Percentiles rank a stretch among this genome's conserved stretches.
Evolutionary conservation across 768 basidiomycete genomes (phyloP).

Genomic region (Gymnopilus junonius): DNA sequence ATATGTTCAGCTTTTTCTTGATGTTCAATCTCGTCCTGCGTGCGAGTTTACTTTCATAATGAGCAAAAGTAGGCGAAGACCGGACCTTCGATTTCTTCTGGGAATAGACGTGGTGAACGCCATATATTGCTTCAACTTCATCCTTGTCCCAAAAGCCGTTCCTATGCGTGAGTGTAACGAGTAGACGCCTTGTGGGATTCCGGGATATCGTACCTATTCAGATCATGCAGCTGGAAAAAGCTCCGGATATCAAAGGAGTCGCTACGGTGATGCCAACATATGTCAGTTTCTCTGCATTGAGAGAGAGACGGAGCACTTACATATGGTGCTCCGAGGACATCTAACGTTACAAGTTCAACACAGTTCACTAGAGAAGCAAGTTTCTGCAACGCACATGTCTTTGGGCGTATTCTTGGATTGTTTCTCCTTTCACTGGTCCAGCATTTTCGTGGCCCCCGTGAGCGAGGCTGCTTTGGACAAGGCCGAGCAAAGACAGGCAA

Average conservation of each 20-base stretch:
- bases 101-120: conserved; percentile 90
- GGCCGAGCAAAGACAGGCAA: conserved; percentile 44
- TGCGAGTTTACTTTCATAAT: background rate
- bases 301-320: conserved; percentile 39
- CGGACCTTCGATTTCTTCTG: conserved; percentile 77
- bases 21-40: conserved; percentile 80
- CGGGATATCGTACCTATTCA: conserved; percentile 63
- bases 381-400: conserved; percentile 74
- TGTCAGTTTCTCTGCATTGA: background rate
- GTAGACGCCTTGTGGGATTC: background rate
- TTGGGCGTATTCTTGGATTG: conserved; percentile 83
- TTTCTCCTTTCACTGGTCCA: conserved; percentile 57
- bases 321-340: conserved; percentile 92
- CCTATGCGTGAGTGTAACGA: conserved; percentile 37
- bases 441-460: conserved; percentile 69
- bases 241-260: conserved; percentile 83
- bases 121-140: conserved; percentile 96
- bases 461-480: conserved; percentile 33
- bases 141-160: conserved; percentile 83
- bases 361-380: background rate
- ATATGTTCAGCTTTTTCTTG: conserved; percentile 83
- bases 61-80: background rate
- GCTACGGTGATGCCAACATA: conserved; percentile 41
- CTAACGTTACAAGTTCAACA: conserved; percentile 39
- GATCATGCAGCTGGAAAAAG: conserved; percentile 96